phyloP scores from a whole-genome alignment of 768 basidiomycete genomes.

The Tylopilus plumbeoviolaceoides region DNA sequence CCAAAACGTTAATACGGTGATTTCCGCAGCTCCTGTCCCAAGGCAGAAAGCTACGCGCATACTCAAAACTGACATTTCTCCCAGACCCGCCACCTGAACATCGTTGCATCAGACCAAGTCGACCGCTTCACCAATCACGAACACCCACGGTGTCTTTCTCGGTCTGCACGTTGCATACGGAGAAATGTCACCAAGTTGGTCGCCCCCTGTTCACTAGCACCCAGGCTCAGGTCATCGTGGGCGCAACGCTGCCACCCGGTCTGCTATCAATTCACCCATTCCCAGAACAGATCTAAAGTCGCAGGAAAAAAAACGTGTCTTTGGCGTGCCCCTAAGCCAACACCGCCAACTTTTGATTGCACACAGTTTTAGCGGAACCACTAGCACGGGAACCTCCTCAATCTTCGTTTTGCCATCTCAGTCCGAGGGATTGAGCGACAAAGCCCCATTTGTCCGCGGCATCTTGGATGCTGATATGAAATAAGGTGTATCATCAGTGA shows the following conservation, averaged over 20 bases:
- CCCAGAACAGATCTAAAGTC: neutral
- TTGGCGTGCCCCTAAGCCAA: too few relatives aligned
- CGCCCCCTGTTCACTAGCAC: neutral
- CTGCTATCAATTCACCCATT: neutral
- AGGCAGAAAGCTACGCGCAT: conserved; percentile 80
- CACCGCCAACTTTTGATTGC: neutral
- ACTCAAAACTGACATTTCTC: conserved; percentile 74
- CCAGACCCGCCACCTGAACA: conserved; percentile 9
- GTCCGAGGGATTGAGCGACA: conserved; percentile 61
- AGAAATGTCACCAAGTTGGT: neutral
- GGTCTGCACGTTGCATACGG: neutral
- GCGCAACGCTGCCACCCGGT: neutral
- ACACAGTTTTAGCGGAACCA: neutral
- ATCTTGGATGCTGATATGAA: conserved; percentile 58
- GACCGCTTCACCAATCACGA: neutral
- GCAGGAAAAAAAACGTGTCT: conserved; percentile 1
- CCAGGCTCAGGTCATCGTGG: neutral
- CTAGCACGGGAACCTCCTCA: conserved; percentile 2
- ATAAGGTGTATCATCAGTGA: neutral
- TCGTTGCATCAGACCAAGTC: neutral
- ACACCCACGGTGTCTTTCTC: neutral
- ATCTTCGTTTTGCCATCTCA: conserved; percentile 31
- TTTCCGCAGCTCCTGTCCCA: conserved; percentile 74
- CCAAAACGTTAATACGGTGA: conserved; percentile 9
- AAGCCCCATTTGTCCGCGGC: conserved; percentile 77